Evolutionary conservation across 331 rosid species (phyloP), one percentile per base, ranked within the genome.

Genomic region (Cydonia oblonga): DNA sequence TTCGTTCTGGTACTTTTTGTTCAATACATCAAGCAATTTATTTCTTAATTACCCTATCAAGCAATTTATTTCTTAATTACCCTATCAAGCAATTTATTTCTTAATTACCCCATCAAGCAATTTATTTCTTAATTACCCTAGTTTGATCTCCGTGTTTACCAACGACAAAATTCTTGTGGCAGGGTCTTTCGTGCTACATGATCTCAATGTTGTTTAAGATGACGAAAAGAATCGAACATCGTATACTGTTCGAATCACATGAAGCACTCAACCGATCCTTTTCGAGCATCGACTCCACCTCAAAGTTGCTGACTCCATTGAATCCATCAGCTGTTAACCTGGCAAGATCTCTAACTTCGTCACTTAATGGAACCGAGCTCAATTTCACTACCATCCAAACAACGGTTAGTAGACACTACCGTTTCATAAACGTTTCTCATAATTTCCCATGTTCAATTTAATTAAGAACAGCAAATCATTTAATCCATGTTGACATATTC

Each of bases 341-440:
- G 1, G 81, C 73, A 23, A 65, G 69, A 33, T 32, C 69, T 78
- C 38, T 78, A 18, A 65, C 44, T 44, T 78, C 64, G 7, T 65
- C 68, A 28, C 73, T 65, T 4, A 71, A 65, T 78, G 73, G 61
- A 56, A 54, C 81, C 22, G 42, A 71, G 8, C 54, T 66, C 5
- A 58, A 57, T 56, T 42, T 35, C 28, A 15, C 5, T 14, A 20
- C 24, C 68, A 13, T 70, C 76, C 30, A 56, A 64, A 23, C 28
- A 56, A 77, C 20, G 68, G 81, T 71, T 13, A 1, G 62, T 70
- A 20, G 3, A n/a, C 15, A 9, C 38, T 33, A 35, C 13, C 0
- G 13, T 35, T 33, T 33, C 38, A 7, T 33, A 35, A 35, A 2
- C 42, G 1, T 35, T 35, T 35, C 42, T 35, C 13, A 35, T 35